Conservation (phyloP, 2,329 filamentous ascomycete genomes). For the Trichoderma sp. region DNA sequence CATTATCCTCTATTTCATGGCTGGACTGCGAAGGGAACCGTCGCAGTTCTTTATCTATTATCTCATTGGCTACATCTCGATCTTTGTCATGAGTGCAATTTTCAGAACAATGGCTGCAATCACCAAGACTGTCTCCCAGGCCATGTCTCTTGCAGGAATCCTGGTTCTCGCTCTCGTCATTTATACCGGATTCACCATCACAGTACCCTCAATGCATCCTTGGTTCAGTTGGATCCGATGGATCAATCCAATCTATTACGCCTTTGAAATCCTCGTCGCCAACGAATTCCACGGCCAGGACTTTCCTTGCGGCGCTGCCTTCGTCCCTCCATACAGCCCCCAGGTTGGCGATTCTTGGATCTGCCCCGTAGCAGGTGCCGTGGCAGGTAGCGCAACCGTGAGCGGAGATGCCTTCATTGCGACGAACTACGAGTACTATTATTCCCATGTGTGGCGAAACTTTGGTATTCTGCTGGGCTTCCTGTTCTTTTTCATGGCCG, state of each 20-base stretch:
- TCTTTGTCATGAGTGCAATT: conserved; percentile 74
- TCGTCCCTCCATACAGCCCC: conserved; percentile 53
- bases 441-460: conserved; percentile 67
- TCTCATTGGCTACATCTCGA: conserved; percentile 68
- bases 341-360: conserved; percentile 53
- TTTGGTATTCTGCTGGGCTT: conserved; percentile 70
- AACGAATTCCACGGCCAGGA: conserved; percentile 69
- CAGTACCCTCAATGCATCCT: conserved; percentile 62
- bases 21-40: conserved; percentile 58
- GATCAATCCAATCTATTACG: conserved; percentile 74
- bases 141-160: conserved; percentile 57
- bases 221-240: conserved; percentile 80
- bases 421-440: conserved; percentile 59
- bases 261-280: conserved; percentile 71
- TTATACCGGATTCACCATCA: conserved; percentile 62
- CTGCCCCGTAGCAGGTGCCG: conserved; percentile 58
- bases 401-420: conserved; percentile 65
- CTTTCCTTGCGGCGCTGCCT: conserved; percentile 58
- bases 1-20: conserved; percentile 61
- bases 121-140: conserved; percentile 66
- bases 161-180: conserved; percentile 64
- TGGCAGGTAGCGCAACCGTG: conserved; percentile 57
- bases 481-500: conserved; percentile 62
- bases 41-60: conserved; percentile 77
- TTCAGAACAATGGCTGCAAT: conserved; percentile 75